These are phyloP conservation scores for Senecio squalidus DNA, from an alignment of 140 eudicot species.

Conservation along the genomic window DNA sequence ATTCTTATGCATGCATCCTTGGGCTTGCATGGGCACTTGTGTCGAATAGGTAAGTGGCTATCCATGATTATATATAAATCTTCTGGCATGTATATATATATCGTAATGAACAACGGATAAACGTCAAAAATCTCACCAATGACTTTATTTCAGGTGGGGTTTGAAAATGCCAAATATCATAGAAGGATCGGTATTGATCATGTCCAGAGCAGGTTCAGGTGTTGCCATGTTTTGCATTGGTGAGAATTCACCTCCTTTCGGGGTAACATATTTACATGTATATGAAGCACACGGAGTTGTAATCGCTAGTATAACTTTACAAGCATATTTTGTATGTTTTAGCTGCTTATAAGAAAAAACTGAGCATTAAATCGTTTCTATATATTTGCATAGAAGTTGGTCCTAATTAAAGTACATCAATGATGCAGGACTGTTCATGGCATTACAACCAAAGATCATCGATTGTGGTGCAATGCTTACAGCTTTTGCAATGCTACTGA, in stretches of 20 bases:
- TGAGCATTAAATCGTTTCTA: too few relatives aligned
- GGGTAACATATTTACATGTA: not conserved
- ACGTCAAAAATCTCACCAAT: too few relatives aligned
- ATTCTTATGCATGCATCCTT: slow-evolving; percentile 51
- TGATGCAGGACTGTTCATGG: slow-evolving; percentile 74
- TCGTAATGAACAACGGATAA: too few relatives aligned
- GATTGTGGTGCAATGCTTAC: slow-evolving; percentile 61
- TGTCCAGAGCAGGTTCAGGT: slow-evolving; percentile 78
- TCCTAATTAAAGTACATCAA: not conserved
- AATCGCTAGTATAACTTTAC: too few relatives aligned
- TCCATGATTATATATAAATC: not conserved
- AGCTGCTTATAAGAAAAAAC: not conserved
- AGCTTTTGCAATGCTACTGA: slow-evolving; percentile 43
- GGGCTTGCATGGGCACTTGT: slow-evolving; percentile 49
- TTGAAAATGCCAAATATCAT: slow-evolving; percentile 53
- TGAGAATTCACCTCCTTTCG: slow-evolving; percentile 5
- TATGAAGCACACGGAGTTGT: not conserved
- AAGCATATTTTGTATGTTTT: not conserved
- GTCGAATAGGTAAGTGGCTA: not conserved
- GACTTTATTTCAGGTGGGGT: too few relatives aligned
- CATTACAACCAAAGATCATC: slow-evolving; percentile 57
- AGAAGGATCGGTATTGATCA: slow-evolving; percentile 55
- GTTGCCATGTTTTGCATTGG: slow-evolving; percentile 83
- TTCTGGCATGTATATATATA: not conserved
- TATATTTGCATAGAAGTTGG: too few relatives aligned